Evolutionary conservation across 2,329 filamentous ascomycete genomes (phyloP), one percentile per base, ranked within the genome.

Genomic region (Colletotrichum simmondsii): DNA sequence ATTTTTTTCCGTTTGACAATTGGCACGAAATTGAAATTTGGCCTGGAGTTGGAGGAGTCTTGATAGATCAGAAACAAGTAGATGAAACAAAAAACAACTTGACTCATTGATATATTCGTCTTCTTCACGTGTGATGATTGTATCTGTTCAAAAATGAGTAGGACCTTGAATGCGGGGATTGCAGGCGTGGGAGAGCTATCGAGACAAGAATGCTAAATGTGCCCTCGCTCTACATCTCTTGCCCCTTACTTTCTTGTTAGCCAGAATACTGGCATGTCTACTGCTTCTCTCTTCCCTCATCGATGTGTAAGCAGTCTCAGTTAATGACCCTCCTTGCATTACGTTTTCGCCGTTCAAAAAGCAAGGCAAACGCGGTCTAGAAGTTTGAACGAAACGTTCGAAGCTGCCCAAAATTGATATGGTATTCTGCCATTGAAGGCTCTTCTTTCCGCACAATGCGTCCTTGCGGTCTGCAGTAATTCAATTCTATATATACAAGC

Each of bases 401-500:
- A 49, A 49, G 42, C 7, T 49, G 19, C 42, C 42, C 42, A 22
- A 49, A 49, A 11, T n/a, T 22, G 7, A 11, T 11, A 19, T 49
- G 19, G 19, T 49, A 49, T 49, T n/a, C 7, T 49, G 42, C 42
- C 42, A n/a, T 11, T 11, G 4, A 49, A 22, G 19, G 19, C 42
- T n/a, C 19, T n/a, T 49, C 42, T 49, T n/a, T 14, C 30, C 19
- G n/a, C 30, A 8, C 28, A 7, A 26, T 28, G 24, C n/a, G 14
- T 35, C 30, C 30, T 54, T 42, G 22, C 60, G 46, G 60, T 35
- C 46, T 63, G 22, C 28, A 32, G 30, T 37, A 28, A 64, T n/a
- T 37, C 61, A 64, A 26, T 10, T 54, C 49, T 64, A 64, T 26
- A 57, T n/a, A 37, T 65, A 26, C 59, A 71, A 22, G 69, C 68